Evolutionary conservation across 2,329 filamentous ascomycete genomes (phyloP), one percentile per base, ranked within the genome.

Genomic region (Cytospora schulzeri): DNA sequence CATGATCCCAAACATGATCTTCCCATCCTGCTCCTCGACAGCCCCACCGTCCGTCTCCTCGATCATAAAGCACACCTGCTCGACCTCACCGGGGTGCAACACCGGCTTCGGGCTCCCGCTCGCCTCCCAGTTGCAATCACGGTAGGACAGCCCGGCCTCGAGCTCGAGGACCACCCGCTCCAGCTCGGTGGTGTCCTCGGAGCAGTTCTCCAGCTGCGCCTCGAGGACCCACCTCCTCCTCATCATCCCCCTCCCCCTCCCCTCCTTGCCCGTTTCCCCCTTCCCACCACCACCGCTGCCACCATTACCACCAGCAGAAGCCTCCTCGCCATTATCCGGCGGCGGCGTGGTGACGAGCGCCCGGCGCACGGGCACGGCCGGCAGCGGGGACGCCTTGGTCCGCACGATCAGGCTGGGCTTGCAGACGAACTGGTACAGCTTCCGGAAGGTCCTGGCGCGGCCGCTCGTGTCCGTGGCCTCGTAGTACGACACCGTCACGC

Each of bases 401-500:
- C 94, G 84, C 65, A 99, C 94, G 68, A 93, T 92, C 69, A 99
- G 81, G 66, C 93, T 91, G 48, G 92, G 88, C 79, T 96, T 94
- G 73, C 93, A 95, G 62, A 96, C 89, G 74, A 99, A 99, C 76
- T 98, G 95, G 76, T 98, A 99, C 66, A 99, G 80, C 79, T 98
- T 98, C 69, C 94, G 83, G 74, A 98, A 98, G 12, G 92, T 96
- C 66, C 95, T 83, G 45, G 91, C 89, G 57, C 92, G 85, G 3
- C 87, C 87, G 68, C 83, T 85, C 22, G 85, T 87, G 70, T 90
- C 81, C n/a, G 84, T 85, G 0, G 91, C 93, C 77, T 98, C 94
- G 62, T 93, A 96, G 78, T 98, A 98, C 69, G 90, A 94, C 66
- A 98, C 91, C 61, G 92, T 97, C 66, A 98, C 93, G 8, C 92